Conservation (phyloP, 1,139 yeast genomes). For the Kodamaea arcana region DNA sequence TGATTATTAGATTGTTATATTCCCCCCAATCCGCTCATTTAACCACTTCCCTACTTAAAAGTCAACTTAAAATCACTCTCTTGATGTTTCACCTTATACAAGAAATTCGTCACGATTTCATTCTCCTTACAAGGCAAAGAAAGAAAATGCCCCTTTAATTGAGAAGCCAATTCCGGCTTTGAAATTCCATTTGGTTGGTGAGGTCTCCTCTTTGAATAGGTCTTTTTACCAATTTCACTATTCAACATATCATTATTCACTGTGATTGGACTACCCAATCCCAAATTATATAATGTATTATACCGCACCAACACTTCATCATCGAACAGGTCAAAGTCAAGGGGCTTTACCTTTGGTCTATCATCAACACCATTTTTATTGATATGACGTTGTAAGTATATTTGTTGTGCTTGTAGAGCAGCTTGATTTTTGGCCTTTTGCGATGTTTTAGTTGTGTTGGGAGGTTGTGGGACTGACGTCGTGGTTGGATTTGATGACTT, state of each 20-base stretch:
- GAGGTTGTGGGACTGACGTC: slow-evolving; percentile 37
- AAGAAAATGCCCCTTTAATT: slow-evolving; percentile 59
- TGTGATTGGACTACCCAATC: slow-evolving; percentile 50
- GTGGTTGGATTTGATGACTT: slow-evolving; percentile 15
- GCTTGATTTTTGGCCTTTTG: slow-evolving; percentile 53
- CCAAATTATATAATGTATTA: slow-evolving; percentile 46
- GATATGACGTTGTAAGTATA: slow-evolving; percentile 53
- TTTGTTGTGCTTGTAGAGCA: slow-evolving; percentile 59
- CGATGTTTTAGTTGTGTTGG: slow-evolving; percentile 33
- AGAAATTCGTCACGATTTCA: slow-evolving; percentile 73
- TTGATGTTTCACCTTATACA: slow-evolving; percentile 70
- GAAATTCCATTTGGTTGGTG: slow-evolving; percentile 36
- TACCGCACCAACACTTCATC: slow-evolving; percentile 55
- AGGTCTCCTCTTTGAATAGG: slow-evolving; percentile 40
- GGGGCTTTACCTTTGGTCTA: slow-evolving; percentile 42
- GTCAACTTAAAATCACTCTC: slow-evolving; percentile 45
- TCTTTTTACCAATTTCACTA: slow-evolving; percentile 62
- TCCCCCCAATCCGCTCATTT: too few relatives aligned
- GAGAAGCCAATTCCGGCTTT: slow-evolving; percentile 52
- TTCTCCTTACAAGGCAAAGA: slow-evolving; percentile 65
- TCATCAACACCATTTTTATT: slow-evolving; percentile 64
- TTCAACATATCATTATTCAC: slow-evolving; percentile 58
- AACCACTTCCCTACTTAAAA: slow-evolving; percentile 19
- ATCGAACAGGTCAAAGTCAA: slow-evolving; percentile 59
- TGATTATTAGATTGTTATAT: too few relatives aligned